phyloP scores from a whole-genome alignment of 352 stramenopile species.

The Phytophthora citrophthora region DNA sequence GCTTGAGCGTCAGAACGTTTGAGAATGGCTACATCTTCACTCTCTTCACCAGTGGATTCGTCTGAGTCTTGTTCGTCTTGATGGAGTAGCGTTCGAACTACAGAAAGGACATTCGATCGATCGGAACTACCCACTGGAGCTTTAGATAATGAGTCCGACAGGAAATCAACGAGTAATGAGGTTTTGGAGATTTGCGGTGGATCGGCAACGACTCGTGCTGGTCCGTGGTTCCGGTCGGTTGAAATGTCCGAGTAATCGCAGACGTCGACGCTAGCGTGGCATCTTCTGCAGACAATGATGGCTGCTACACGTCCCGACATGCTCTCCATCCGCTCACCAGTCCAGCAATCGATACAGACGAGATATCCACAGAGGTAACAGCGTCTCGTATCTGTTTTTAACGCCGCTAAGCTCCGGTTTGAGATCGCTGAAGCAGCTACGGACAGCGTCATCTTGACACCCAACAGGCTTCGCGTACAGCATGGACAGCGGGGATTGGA shows the following conservation, averaged over 20 bases:
- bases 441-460: constrained; percentile 23
- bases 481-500: constrained; percentile 55
- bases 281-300: constrained; percentile 31
- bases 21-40: constrained; percentile 2
- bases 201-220: constrained; percentile 18
- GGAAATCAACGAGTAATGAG: constrained; percentile 22
- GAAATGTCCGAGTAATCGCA: constrained; percentile 43
- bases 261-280: constrained; percentile 21
- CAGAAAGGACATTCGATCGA: constrained; percentile 35
- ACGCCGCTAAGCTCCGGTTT: constrained; percentile 1
- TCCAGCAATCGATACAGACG: constrained; percentile 37
- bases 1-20: neutral
- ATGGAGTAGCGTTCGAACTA: constrained; percentile 14
- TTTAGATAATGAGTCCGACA: constrained; percentile 14
- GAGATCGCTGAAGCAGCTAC: constrained; percentile 16
- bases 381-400: constrained; percentile 21
- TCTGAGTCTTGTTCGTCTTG: constrained; percentile 8
- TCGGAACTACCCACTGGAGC: constrained; percentile 14
- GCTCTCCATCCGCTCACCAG: constrained; percentile 29
- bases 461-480: constrained; percentile 48
- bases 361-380: constrained; percentile 39
- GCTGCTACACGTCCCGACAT: constrained; percentile 19
- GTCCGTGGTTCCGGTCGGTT: constrained; percentile 23
- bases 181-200: constrained; percentile 6
- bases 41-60: neutral